Evolutionary conservation across 345 rosid genomes (phyloP), one percentile per base, ranked within the genome.

Genomic region (Camelina hispida): DNA sequence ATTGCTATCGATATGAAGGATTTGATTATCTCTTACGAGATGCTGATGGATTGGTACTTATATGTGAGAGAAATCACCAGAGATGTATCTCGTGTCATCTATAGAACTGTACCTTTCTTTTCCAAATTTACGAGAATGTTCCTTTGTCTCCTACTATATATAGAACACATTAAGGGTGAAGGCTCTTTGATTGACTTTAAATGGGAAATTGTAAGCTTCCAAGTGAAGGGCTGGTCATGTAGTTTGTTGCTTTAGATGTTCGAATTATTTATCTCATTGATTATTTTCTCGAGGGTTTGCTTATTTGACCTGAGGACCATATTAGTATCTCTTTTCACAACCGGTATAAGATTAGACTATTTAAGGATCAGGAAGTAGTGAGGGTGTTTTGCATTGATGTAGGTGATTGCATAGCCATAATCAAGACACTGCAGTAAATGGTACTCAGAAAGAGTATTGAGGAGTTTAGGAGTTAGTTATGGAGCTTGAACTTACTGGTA

Each of bases 401-500:
- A 7, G 47, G 28, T 68, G 22, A 22, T 38, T 12, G 5, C 30
- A 15, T 68, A 1, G 37, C 15, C 67, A 12, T 52, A 16, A 16
- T 47, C 34, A 47, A 32, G 30, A 30, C 43, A 30, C 32, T 66
- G 43, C 30, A 50, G 70, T 17, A 37, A 22, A 18, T 13, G 35
- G 16, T 30, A 22, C 10, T 30, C 44, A 0, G 30, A 38, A 37
- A n/a, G 43, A 22, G 22, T 53, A 23, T 18, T 40, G 6, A 17
- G 17, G 30, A 34, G 56, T 58, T 47, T 65, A 48, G 50, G 70
- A 32, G 34, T 50, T 66, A 32, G 59, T 50, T 66, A 35, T 66
- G n/a, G 47, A 48, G 12, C 70, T 66, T 44, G n/a, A 63, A 62
- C 23, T n/a, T 32, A 32, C 23, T n/a, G 20, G 13, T 56, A 28